A percentile compares a stretch with the other conserved stretches of the same genome.
These are phyloP conservation scores for Favolaschia claudopus DNA, from an alignment of 768 basidiomycete genomes.

Conservation along the genomic window DNA sequence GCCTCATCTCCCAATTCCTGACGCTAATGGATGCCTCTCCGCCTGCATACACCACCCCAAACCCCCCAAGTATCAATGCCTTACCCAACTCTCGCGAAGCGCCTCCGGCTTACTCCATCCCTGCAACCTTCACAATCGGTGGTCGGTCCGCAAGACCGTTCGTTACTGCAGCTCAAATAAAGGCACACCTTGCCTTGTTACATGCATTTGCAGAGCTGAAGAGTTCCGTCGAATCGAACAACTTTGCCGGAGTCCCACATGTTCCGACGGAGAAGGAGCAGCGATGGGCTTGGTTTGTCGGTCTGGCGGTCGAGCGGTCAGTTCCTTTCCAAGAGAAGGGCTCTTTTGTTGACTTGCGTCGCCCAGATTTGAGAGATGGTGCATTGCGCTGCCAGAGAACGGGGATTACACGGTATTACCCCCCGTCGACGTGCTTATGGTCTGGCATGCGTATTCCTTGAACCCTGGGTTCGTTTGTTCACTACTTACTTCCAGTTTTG, in stretches of 20 bases:
- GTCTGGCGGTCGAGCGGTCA: slow-evolving; percentile 30
- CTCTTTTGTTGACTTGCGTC: neutral
- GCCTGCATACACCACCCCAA: slow-evolving; percentile 1
- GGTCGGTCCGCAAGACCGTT: slow-evolving; percentile 32
- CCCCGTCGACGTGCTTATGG: slow-evolving; percentile 23
- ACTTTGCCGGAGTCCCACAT: neutral
- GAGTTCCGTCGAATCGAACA: slow-evolving; percentile 20
- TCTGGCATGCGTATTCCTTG: slow-evolving; percentile 48
- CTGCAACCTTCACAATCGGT: slow-evolving; percentile 40
- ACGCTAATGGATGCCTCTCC: slow-evolving; percentile 8
- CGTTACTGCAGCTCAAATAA: slow-evolving; percentile 34
- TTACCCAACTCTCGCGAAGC: neutral
- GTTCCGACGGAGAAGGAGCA: slow-evolving; percentile 15
- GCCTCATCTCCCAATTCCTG: neutral
- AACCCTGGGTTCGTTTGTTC: slow-evolving; percentile 29
- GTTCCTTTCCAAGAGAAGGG: neutral
- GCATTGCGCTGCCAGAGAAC: slow-evolving; percentile 21
- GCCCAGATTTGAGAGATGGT: slow-evolving; percentile 29
- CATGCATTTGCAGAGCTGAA: slow-evolving; percentile 28
- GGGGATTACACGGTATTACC: slow-evolving; percentile 17
- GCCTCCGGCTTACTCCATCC: slow-evolving; percentile 39
- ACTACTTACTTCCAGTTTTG: neutral
- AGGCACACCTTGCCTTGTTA: slow-evolving; percentile 30
- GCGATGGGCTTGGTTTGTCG: slow-evolving; percentile 31
- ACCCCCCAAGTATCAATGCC: neutral